These are phyloP conservation scores for Cladosporium oxysporum DNA, from an alignment of 2,329 filamentous ascomycete genomes.

Conservation along the genomic window DNA sequence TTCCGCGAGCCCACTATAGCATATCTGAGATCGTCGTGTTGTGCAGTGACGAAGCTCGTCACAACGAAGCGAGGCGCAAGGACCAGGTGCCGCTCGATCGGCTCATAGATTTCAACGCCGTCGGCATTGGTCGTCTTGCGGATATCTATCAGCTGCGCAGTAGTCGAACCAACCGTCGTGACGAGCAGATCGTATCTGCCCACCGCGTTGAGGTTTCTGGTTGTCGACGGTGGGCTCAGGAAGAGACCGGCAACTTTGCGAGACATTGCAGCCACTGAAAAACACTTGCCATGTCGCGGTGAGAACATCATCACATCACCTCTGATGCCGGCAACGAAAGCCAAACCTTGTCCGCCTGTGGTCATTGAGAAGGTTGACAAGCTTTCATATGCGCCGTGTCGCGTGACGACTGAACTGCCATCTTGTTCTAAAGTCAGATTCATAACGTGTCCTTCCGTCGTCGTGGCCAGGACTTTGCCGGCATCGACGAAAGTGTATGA, in stretches of 20 bases:
- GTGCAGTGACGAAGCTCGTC: conserved; percentile 46
- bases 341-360: conserved; percentile 21
- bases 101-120: background rate
- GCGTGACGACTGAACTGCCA: conserved; percentile 32
- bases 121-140: background rate
- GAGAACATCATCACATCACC: background rate
- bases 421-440: conserved; percentile 34
- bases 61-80: conserved; percentile 51
- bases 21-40: background rate
- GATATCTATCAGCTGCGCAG: conserved; percentile 29
- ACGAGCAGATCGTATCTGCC: conserved; percentile 36
- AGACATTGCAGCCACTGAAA: conserved; percentile 21
- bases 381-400: conserved; percentile 25
- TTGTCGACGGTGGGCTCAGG: background rate
- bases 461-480: conserved; percentile 58
- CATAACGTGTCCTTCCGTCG: conserved; percentile 59
- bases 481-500: conserved; percentile 65
- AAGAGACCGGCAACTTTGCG: conserved; percentile 48
- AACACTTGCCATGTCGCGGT: background rate
- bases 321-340: background rate
- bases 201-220: too few species aligned
- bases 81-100: conserved; percentile 10
- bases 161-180: conserved; percentile 40
- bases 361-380: conserved; percentile 53
- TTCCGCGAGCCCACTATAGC: conserved; percentile 56